Base-by-base conservation (phyloP, 2,329 filamentous ascomycete genomes). In the Beauveria australis region DNA sequence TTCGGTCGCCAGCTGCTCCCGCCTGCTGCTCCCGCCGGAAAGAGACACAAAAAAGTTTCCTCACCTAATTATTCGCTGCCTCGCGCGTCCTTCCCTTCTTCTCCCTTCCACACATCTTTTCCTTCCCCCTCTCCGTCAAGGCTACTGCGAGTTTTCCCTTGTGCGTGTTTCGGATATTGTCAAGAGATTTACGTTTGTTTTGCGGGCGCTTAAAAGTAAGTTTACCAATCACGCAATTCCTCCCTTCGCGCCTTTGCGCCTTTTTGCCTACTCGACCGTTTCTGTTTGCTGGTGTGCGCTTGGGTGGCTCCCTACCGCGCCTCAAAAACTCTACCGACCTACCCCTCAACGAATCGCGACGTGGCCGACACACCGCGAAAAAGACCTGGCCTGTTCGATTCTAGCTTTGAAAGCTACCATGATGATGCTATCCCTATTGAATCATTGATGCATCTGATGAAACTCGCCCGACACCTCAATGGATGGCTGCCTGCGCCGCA, bases 181-280 rank as follows among this genome's bases (percentile, higher is more conserved):
- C 72, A 74, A 71, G 74, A 68, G 72, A 69, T 73, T 73, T 72
- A 72, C 72, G 71, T 74, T 74, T 74, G 76, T 78, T 74, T 78
- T 78, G 72, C 74, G 75, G 78, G 78, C 77, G 77, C 78, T 72
- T 73, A 80, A 81, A 80, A 80, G 78, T 81, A 73, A 80, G 78
- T 80, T 64, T 66, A 61, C 22, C 48, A 30, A 16, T 10, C 22
- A n/a, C 19, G n/a, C 30, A n/a, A 46, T 41, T 37, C 18, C 37
- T n/a, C 19, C 9, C n/a, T 8, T 52, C 19, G 5, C n/a, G 18
- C 30, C 30, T 43, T 52, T 49, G 60, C 53, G 47, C 33, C 43
- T 49, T 19, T 63, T 61, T 65, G 64, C 55, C 55, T 63, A 55
- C 60, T 63, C 61, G 61, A 60, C 57, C 52, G 53, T 44, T 58